Base-by-base conservation (phyloP, 2,329 filamentous ascomycete genomes). In the Cordyceps farinosa region DNA sequence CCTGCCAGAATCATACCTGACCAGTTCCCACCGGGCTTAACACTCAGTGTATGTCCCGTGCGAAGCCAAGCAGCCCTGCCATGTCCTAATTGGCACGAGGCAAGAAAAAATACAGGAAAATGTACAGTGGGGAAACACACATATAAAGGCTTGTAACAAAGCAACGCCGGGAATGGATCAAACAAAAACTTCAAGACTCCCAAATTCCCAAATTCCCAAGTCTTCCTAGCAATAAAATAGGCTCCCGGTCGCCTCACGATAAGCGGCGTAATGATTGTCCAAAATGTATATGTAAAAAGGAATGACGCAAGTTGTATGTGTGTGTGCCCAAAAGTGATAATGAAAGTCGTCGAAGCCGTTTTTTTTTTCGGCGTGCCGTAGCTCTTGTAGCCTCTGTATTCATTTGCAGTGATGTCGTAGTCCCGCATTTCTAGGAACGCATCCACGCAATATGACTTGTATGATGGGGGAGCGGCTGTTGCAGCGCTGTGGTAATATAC, bases 181-280 rank as follows among this genome's bases (percentile, higher is more conserved):
- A 64, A 64, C 61, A 68, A 65, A 62, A 65, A 65, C 65, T 57
- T 65, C 67, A 65, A 64, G 62, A 58, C 65, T 63, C 59, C 59
- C 50, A 55, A 34, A 29, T 61, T 48, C 50, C 42, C 38, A 42
- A 55, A 54, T 22, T 54, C 50, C 38, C 51, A 55, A 54, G 32
- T 54, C 50, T 40, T 61, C 32, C 59, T 7, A 48, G 38, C 27
- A 34, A 42, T 48, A 54, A 61, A 61, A 59, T 42, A 64, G 56
- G 60, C 56, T 62, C 59, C 63, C 62, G 51, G 32, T 55, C 66
- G 56, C 62, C 55, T 54, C 48, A 40, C 29, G 30, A 22, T 52
- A 54, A 55, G 50, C 48, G 52, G 32, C 13, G 47, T 61, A 45
- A 61, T 51, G 50, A 64, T 45, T 64, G 63, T 63, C 61, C 53